Base-by-base conservation (phyloP, 352 stramenopile species). In the Pythium scleroteichum region DNA sequence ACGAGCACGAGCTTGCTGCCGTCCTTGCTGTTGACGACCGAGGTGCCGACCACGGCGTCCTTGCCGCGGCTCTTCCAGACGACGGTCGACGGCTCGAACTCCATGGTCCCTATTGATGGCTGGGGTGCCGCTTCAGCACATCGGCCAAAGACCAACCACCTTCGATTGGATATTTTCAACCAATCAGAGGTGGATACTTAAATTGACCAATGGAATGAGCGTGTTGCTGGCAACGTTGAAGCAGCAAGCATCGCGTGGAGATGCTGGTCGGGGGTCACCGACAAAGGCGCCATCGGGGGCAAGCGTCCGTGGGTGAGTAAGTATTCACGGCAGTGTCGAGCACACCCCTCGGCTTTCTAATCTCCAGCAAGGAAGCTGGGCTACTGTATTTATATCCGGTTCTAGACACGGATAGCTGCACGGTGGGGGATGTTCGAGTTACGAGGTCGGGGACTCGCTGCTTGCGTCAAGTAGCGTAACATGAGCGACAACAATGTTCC, bases 1-100 rank as follows among this genome's bases (percentile, higher is more conserved):
- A 90, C 62, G 10, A 92, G 68, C 42, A 92, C 68, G 38, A 83
- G 62, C 49, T 82, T 82, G 53, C 68, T 83, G 63, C 67, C 68
- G 20, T 88, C 77, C 51, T 82, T 79, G 46, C 67, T 64, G 26
- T 72, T 57, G 20, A 69, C 68, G 4, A 73, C 65, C 10, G 73
- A 73, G 19, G 69, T 73, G 40, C 74, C 83, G 23, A 90, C 52
- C 23, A 82, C 59, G 33, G 68, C 58, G 24, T 80, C 76, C 45
- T 77, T 73, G 41, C 70, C 74, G 51, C 81, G 80, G 62, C 75
- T 76, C 59, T 77, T 75, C 83, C 81, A 90, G 26, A 88, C 70
- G 57, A 75, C 73, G 57, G 80, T 78, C 54, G 73, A 72, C 39
- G 80, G 68, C 53, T 90, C 83, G 35, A 92, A 84, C 73, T 90